Conservation (phyloP, 495 filamentous ascomycete genomes). For the Tuber borchii region DNA sequence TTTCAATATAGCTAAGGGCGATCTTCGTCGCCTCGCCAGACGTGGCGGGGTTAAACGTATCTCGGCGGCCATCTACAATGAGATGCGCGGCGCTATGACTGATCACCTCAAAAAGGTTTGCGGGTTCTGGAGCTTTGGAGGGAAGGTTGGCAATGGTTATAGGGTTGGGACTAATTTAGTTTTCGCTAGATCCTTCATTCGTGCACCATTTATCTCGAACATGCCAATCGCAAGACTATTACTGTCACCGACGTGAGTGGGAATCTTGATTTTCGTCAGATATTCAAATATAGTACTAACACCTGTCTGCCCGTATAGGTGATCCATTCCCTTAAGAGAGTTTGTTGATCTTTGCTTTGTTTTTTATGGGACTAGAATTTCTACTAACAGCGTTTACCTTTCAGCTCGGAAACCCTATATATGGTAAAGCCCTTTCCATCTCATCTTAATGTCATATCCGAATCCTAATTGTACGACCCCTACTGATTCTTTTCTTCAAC, state of each 20-base stretch:
- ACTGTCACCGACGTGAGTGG: slow-evolving; percentile 58
- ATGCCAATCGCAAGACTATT: slow-evolving; percentile 53
- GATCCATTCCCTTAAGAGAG: slow-evolving; percentile 52
- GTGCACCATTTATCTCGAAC: slow-evolving; percentile 50
- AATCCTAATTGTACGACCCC: neutral
- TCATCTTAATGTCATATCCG: neutral
- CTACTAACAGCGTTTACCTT: slow-evolving; percentile 14
- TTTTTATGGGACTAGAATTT: neutral
- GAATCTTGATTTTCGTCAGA: neutral
- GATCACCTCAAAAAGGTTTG: slow-evolving; percentile 51
- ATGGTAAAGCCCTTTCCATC: slow-evolving; percentile 30
- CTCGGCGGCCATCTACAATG: slow-evolving; percentile 62
- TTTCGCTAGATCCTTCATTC: slow-evolving; percentile 50
- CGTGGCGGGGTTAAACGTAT: slow-evolving; percentile 75
- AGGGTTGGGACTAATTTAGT: neutral
- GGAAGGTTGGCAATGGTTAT: neutral
- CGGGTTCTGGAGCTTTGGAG: neutral
- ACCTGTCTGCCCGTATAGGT: slow-evolving; percentile 48
- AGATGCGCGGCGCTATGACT: slow-evolving; percentile 54
- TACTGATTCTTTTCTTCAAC: neutral
- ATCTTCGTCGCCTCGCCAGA: slow-evolving; percentile 67
- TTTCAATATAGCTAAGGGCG: slow-evolving; percentile 51
- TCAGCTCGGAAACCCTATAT: slow-evolving; percentile 44
- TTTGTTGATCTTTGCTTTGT: slow-evolving; percentile 36
- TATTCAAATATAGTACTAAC: neutral